Percentiles rank a stretch among this genome's conserved stretches.
Conservation (phyloP, 345 rosid genomes). For the Brassica rapa region DNA sequence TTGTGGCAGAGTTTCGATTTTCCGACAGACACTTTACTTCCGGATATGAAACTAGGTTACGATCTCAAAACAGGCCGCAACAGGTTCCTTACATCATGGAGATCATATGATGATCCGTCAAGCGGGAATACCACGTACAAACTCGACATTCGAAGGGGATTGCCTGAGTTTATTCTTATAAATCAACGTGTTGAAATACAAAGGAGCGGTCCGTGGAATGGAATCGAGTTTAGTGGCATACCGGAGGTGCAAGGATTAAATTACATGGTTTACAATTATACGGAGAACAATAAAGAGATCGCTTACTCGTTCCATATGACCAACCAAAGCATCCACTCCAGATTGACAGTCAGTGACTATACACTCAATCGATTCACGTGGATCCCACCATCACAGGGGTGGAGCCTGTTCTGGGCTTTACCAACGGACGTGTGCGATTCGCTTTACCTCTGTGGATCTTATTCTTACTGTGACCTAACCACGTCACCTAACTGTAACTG, state of each 20-base stretch:
- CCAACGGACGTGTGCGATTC: neutral
- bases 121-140: neutral
- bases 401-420: neutral
- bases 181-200: neutral
- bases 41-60: neutral
- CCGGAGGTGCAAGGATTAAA: neutral
- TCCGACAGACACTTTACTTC: neutral
- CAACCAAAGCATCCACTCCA: neutral
- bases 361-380: neutral
- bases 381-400: neutral
- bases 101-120: neutral
- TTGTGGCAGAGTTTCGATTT: neutral
- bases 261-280: neutral
- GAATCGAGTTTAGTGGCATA: neutral
- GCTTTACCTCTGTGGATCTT: neutral
- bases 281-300: neutral
- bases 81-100: neutral
- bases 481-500: neutral
- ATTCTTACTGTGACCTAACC: neutral
- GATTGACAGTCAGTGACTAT: neutral
- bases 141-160: neutral
- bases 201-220: neutral
- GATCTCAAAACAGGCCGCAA: neutral
- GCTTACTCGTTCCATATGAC: neutral
- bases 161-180: neutral